A percentile compares a stretch with the other conserved stretches of the same genome.
These are phyloP conservation scores for Fragilaria crotonensis DNA, from an alignment of 108 stramenopile genomes.

Conservation along the genomic window DNA sequence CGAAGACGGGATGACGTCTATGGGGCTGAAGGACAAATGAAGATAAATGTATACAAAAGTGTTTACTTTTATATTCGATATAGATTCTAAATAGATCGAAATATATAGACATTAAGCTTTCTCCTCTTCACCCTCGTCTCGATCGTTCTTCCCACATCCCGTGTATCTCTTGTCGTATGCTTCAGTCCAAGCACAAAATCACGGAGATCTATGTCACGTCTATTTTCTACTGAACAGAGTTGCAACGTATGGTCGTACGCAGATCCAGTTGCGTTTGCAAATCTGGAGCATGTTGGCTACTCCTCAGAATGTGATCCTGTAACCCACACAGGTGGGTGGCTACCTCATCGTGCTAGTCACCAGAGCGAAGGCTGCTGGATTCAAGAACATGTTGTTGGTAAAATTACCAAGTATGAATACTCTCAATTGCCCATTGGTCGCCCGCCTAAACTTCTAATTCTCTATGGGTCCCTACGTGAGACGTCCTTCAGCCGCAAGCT, in stretches of 20 bases:
- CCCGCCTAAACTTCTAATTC: slow-evolving; percentile 37
- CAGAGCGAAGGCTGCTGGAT: slow-evolving; percentile 2
- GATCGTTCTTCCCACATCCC: too few species aligned
- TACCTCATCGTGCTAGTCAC: slow-evolving; percentile 22
- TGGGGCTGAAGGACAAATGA: too few species aligned
- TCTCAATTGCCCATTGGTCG: slow-evolving; percentile 31
- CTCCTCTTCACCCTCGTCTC: too few species aligned
- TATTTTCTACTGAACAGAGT: background rate
- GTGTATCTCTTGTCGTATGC: too few species aligned
- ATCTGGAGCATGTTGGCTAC: slow-evolving; percentile 39
- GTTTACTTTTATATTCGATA: too few species aligned
- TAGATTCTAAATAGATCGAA: too few species aligned
- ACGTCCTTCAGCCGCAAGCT: slow-evolving; percentile 34
- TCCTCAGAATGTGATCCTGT: slow-evolving; percentile 24
- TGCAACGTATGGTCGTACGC: slow-evolving; percentile 17
- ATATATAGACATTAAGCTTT: too few species aligned
- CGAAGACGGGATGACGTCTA: too few species aligned
- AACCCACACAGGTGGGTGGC: slow-evolving; percentile 37
- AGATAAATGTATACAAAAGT: too few species aligned
- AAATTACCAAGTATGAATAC: slow-evolving; percentile 39
- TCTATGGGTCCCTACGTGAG: slow-evolving; percentile 47
- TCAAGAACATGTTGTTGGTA: background rate
- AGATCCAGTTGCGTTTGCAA: slow-evolving; percentile 20
- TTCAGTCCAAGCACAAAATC: too few species aligned
- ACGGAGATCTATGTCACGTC: too few species aligned